These are phyloP conservation scores for Pichia eremophila DNA, from an alignment of 805 yeast genomes.

Conservation along the genomic window DNA sequence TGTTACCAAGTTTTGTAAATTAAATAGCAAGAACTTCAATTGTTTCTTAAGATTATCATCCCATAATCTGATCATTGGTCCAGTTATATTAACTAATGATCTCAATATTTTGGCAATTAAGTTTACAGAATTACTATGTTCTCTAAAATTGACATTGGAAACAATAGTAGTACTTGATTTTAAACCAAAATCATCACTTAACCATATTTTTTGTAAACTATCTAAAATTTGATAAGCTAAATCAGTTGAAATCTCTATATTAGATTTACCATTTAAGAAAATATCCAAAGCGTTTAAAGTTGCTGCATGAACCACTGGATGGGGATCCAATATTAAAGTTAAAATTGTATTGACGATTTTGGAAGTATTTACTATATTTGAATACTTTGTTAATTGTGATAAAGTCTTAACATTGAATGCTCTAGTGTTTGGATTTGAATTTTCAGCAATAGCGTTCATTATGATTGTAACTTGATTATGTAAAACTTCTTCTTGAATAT, in stretches of 20 bases:
- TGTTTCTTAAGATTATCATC: slow-evolving; percentile 20
- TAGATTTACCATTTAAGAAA: slow-evolving; percentile 44
- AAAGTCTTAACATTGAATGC: slow-evolving; percentile 45
- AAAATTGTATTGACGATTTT: slow-evolving; percentile 46
- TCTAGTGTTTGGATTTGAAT: slow-evolving; percentile 54
- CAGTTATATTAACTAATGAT: slow-evolving; percentile 40
- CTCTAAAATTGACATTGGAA: slow-evolving; percentile 40
- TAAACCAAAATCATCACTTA: slow-evolving; percentile 42
- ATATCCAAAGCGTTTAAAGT: slow-evolving; percentile 51
- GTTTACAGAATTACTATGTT: slow-evolving; percentile 32
- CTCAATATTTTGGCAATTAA: slow-evolving; percentile 36
- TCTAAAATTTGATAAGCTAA: slow-evolving; percentile 36
- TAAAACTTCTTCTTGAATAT: slow-evolving; percentile 15
- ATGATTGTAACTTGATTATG: slow-evolving; percentile 39
- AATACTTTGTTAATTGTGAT: slow-evolving; percentile 19
- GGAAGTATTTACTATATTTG: slow-evolving; percentile 27
- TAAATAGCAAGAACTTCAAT: slow-evolving; percentile 31
- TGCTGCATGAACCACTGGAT: slow-evolving; percentile 75
- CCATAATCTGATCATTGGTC: slow-evolving; percentile 43
- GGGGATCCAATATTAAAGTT: slow-evolving; percentile 67
- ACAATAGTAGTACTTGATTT: slow-evolving; percentile 33
- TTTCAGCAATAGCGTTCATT: slow-evolving; percentile 59
- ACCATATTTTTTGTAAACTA: slow-evolving; percentile 30
- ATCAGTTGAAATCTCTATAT: slow-evolving; percentile 17
- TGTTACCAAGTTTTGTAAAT: slow-evolving; percentile 27